phyloP scores from a whole-genome alignment of 768 basidiomycete genomes.

The Chiua virens region DNA sequence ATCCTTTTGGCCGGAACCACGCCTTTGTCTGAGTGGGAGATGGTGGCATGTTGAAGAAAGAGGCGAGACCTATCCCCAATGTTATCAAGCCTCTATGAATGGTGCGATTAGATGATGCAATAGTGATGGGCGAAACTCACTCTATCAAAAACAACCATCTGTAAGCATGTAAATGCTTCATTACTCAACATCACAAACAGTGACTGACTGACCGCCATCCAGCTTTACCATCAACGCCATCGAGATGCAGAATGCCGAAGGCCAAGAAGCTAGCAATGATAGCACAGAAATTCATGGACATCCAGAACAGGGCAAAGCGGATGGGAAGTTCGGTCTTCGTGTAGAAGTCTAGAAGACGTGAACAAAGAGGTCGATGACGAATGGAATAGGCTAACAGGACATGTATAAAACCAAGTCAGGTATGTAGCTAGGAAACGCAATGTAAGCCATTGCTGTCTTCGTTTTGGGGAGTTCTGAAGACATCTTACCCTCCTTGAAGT shows the following conservation, averaged over 20 bases:
- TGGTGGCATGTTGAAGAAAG: too few relatives aligned
- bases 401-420: conserved; percentile 63
- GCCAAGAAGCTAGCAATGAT: conserved; percentile 65
- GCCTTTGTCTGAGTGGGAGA: too few relatives aligned
- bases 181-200: conserved; percentile 24
- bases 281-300: conserved; percentile 52
- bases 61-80: conserved; percentile 48
- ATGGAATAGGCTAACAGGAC: conserved; percentile 42
- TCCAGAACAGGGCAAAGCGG: conserved; percentile 71
- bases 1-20: too few relatives aligned
- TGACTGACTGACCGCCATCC: conserved; percentile 13
- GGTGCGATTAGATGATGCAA: background rate
- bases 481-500: conserved; percentile 46
- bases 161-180: background rate
- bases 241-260: conserved; percentile 51
- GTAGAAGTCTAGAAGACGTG: conserved; percentile 40
- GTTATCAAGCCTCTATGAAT: conserved; percentile 37
- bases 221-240: conserved; percentile 6
- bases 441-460: background rate
- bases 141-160: conserved; percentile 39
- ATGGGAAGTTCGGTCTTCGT: conserved; percentile 52
- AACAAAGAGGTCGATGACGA: background rate
- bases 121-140: conserved; percentile 21
- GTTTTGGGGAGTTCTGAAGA: background rate
- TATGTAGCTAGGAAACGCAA: conserved; percentile 42